Conservation (phyloP, 441 rosid species). For the Brassica hybrid region DNA sequence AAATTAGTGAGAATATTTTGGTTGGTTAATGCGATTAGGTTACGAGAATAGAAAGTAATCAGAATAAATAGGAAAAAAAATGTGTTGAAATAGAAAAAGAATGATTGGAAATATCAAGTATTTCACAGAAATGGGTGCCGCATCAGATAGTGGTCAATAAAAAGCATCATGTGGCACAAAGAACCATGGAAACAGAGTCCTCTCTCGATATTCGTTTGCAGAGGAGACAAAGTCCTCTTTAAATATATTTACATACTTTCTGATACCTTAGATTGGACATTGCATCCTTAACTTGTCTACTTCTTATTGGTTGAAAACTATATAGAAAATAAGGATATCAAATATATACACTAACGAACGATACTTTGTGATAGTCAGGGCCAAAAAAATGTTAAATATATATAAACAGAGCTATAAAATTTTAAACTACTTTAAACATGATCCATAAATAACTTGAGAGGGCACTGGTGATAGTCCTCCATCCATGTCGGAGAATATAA, state of each 20-base stretch:
- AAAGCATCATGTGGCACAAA: conserved; percentile 40
- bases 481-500: conserved; percentile 34
- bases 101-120: conserved; percentile 25
- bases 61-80: background rate
- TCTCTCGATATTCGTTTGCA: conserved; percentile 40
- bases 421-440: too few relatives aligned
- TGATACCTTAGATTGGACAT: conserved; percentile 36
- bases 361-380: background rate
- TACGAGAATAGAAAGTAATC: conserved; percentile 12
- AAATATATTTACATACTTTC: conserved; percentile 19
- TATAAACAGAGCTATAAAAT: too few relatives aligned
- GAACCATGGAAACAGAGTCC: conserved; percentile 27
- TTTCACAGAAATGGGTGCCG: conserved; percentile 35
- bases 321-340: background rate
- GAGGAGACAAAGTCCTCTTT: conserved; percentile 37
- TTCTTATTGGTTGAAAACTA: conserved; percentile 33
- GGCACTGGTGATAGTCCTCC: background rate
- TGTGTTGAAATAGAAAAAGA: conserved; percentile 6
- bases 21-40: conserved; percentile 1
- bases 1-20: background rate
- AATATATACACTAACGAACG: conserved; percentile 14
- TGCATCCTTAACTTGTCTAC: conserved; percentile 27
- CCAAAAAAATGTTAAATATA: too few relatives aligned
- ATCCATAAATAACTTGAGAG: too few relatives aligned
- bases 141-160: conserved; percentile 39